Evolutionary conservation across 2,329 filamentous ascomycete genomes (phyloP).

Genomic region (Aspergillus pseudoterreus): DNA sequence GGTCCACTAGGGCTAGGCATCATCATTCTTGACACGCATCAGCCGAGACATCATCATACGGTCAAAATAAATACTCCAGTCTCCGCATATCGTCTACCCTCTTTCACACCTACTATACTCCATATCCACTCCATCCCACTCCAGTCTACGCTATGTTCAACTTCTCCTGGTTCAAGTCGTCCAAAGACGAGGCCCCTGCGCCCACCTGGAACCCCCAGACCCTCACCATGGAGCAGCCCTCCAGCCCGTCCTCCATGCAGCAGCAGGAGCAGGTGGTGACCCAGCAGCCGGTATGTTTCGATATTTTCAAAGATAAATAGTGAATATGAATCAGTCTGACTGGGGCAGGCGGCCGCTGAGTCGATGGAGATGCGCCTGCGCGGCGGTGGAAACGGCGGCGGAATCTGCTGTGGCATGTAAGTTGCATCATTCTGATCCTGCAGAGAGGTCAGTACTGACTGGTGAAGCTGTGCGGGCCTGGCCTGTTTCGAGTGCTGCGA

Average conservation of each 20-base stretch:
- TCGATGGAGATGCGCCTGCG: not conserved
- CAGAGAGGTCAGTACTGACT: not conserved
- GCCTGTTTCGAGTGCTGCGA: not conserved
- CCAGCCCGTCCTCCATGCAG: not conserved
- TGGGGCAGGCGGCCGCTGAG: not conserved
- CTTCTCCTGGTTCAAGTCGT: slow-evolving; percentile 3
- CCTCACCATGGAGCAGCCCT: slow-evolving; percentile 1
- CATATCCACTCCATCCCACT: too few species aligned
- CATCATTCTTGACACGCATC: too few species aligned
- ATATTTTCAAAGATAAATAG: not conserved
- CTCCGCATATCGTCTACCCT: too few species aligned
- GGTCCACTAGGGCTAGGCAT: too few species aligned
- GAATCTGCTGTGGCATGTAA: not conserved
- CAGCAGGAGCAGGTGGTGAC: not conserved
- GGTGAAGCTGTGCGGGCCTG: not conserved
- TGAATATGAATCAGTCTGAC: not conserved
- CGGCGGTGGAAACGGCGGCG: not conserved
- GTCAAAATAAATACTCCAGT: too few species aligned
- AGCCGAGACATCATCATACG: too few species aligned
- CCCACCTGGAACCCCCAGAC: not conserved
- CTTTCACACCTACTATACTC: too few species aligned
- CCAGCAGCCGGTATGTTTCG: not conserved
- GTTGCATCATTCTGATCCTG: not conserved
- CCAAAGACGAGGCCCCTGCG: not conserved
- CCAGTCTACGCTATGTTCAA: not conserved